Evolutionary conservation across 805 yeast species (phyloP).

Genomic region (Metschnikowia colocasiae): DNA sequence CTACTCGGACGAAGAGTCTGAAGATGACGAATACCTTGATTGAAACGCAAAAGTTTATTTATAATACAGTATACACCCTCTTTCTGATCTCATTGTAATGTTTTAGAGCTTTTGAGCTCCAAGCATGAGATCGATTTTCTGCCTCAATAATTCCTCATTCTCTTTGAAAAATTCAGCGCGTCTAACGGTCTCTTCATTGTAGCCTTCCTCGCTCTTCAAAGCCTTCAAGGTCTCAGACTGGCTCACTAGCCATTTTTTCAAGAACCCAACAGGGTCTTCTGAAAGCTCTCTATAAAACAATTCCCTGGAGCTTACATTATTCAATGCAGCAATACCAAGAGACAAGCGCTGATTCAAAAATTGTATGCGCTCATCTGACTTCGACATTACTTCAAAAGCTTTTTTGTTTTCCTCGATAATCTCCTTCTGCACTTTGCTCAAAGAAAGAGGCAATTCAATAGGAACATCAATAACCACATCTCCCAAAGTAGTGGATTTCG

Average conservation of each 20-base stretch:
- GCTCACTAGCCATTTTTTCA: conserved; percentile 70
- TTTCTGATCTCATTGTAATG: neutral
- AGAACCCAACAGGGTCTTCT: conserved; percentile 71
- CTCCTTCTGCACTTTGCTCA: conserved; percentile 36
- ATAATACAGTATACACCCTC: conserved; percentile 4
- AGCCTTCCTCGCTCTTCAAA: conserved; percentile 84
- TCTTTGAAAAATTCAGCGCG: conserved; percentile 75
- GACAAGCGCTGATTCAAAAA: conserved; percentile 42
- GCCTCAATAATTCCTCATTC: conserved; percentile 60
- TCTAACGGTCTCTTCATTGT: conserved; percentile 84
- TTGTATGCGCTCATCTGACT: conserved; percentile 43
- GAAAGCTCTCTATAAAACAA: conserved; percentile 73
- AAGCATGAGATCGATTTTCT: conserved; percentile 72
- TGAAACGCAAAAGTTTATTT: conserved; percentile 3
- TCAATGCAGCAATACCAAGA: conserved; percentile 50
- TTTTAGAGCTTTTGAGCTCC: conserved; percentile 37
- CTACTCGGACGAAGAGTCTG: conserved; percentile 12
- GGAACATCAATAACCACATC: conserved; percentile 74
- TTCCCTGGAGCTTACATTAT: conserved; percentile 59
- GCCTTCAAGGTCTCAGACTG: conserved; percentile 84
- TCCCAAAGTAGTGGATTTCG: conserved; percentile 74
- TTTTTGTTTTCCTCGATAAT: conserved; percentile 34
- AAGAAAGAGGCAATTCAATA: conserved; percentile 37
- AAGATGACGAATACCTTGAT: conserved; percentile 13
- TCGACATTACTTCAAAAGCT: conserved; percentile 41